These are phyloP conservation scores for Pleurotus eryngii DNA, from an alignment of 768 basidiomycete species.

Conservation along the genomic window DNA sequence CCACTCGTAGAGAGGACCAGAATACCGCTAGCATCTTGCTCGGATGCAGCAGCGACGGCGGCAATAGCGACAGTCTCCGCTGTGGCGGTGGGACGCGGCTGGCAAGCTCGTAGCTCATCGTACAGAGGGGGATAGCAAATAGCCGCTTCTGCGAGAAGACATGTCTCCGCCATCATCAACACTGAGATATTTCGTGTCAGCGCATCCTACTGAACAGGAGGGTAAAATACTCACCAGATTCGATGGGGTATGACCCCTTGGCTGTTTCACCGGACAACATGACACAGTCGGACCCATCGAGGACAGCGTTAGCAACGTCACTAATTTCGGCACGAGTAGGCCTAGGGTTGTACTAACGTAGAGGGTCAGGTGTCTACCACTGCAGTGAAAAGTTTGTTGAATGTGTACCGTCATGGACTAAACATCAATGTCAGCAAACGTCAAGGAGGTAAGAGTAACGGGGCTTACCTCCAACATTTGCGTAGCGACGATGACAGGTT, in stretches of 20 bases:
- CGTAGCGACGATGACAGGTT: slow-evolving; percentile 97
- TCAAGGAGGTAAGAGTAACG: neutral
- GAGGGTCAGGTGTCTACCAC: slow-evolving; percentile 8
- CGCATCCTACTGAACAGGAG: neutral
- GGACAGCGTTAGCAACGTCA: slow-evolving; percentile 98
- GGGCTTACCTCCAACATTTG: slow-evolving; percentile 92
- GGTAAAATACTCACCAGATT: slow-evolving; percentile 64
- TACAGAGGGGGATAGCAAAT: slow-evolving; percentile 95
- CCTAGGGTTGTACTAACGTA: slow-evolving; percentile 84
- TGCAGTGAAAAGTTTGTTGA: slow-evolving; percentile 15
- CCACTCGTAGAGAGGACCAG: slow-evolving; percentile 96
- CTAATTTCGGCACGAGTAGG: slow-evolving; percentile 99
- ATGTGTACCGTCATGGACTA: slow-evolving; percentile 85
- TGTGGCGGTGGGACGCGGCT: slow-evolving; percentile 87
- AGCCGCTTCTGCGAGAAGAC: slow-evolving; percentile 91
- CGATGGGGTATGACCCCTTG: slow-evolving; percentile 93
- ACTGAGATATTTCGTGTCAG: slow-evolving; percentile 41
- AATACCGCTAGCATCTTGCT: slow-evolving; percentile 94
- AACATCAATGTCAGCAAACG: slow-evolving; percentile 3
- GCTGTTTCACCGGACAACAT: slow-evolving; percentile 99
- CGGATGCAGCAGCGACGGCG: slow-evolving; percentile 90
- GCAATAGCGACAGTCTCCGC: slow-evolving; percentile 96
- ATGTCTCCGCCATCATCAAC: slow-evolving; percentile 99
- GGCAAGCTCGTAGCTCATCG: slow-evolving; percentile 78
- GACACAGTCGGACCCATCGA: slow-evolving; percentile 98